Evolutionary conservation across 345 rosid genomes (phyloP).

Genomic region (Lenwebbia sp.): DNA sequence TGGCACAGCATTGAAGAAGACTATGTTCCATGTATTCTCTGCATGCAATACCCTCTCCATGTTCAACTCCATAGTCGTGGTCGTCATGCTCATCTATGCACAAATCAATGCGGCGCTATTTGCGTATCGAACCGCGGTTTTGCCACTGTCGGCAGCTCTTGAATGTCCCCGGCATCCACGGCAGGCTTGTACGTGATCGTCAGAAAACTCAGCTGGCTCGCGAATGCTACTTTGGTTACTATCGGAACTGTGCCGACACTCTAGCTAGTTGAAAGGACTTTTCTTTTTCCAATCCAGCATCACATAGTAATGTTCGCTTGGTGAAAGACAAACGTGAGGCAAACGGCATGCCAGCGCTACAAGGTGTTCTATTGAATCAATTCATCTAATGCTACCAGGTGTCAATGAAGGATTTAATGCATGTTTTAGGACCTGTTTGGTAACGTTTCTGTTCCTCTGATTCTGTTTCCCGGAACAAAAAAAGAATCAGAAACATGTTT

Average conservation of each 20-base stretch:
- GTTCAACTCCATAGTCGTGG: background rate
- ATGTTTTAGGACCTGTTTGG: too few relatives aligned
- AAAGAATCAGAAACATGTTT: too few relatives aligned
- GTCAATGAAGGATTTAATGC: too few relatives aligned
- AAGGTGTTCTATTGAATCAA: background rate
- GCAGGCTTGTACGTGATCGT: background rate
- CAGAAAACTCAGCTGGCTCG: background rate
- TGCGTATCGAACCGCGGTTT: background rate
- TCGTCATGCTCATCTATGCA: background rate
- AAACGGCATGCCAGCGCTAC: background rate
- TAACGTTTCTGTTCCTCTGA: too few relatives aligned
- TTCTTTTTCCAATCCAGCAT: background rate
- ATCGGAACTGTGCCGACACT: rapidly evolving
- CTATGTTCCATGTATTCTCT: background rate
- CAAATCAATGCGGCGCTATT: background rate
- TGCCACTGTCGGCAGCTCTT: background rate
- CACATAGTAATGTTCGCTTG: background rate
- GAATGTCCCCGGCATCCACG: background rate
- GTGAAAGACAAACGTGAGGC: background rate
- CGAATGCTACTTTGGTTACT: background rate
- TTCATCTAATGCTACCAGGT: background rate
- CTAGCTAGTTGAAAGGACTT: background rate
- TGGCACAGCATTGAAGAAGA: background rate
- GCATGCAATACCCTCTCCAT: background rate
- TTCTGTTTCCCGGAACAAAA: too few relatives aligned